Base-by-base conservation (phyloP, 208 protist species). In the Angomonas ambiguus region DNA sequence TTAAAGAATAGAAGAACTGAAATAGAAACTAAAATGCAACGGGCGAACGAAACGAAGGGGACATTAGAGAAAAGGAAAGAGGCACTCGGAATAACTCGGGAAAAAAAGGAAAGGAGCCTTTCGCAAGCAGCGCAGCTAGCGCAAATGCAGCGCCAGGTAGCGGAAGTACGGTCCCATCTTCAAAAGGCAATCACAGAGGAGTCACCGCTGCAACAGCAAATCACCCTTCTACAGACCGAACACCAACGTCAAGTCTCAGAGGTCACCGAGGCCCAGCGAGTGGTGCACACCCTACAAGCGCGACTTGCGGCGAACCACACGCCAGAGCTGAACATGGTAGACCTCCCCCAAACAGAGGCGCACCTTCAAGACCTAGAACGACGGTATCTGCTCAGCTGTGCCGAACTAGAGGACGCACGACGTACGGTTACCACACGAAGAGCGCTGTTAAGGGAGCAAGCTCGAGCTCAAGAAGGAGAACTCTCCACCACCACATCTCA, bases 281-380 rank as follows among this genome's bases (percentile, higher is more conserved):
- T 34, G 20, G 57, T 61, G n/a, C 49, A 24, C 6, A 22, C 53
- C 10, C 51, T 76, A 22, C 65, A 76, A 16, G 38, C 32, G 35
- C 18, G 64, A 13, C 60, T 76, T 1, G 51, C 59, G 13, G 38
- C 51, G 27, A 20, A 61, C 11, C 48, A 41, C 31, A 35, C 24
- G 65, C 33, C 5, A 45, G 28, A 16, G 8, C 13, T n/a, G n/a
- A n/a, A n/a, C n/a, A n/a, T n/a, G n/a, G 8, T 41, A 5, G 8
- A 5, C 35, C 35, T 41, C 35, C 35, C 8, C 35, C 35, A 41
- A 41, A 41, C 8, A 41, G 35, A 41, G 35, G 35, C 5, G 35
- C 35, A 41, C 35, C 35, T 41, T 41, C 35, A 41, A 41, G 8
- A 41, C 8, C 35, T 41, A 5, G 35, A 41, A 13, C 35, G 35